Base-by-base conservation (phyloP, 306 rosid genomes). In the Begonia masoniana region DNA sequence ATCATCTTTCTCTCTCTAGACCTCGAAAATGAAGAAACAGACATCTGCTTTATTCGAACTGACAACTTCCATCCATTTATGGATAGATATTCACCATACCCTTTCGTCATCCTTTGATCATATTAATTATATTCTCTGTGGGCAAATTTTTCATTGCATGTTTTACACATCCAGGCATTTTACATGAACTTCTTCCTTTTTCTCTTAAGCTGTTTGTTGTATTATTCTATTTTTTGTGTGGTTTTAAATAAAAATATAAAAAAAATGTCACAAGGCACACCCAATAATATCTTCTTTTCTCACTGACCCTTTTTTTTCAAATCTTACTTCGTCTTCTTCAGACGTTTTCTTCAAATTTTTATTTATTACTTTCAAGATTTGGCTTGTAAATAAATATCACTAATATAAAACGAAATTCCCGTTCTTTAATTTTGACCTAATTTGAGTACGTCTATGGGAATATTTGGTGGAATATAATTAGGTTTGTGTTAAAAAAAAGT, bases 61-160 rank as follows among this genome's bases (percentile, higher is more conserved):
- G 13, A 15, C 19, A 10, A 36, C 56, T 41, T 50, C 57, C 3
- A 15, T 50, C 41, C 64, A 60, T 60, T 35, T 35, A 17, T 24
- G 50, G 64, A 39, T 49, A 60, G 39, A 36, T 41, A 47, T 60
- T 54, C 50, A 51, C 13, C 36, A 48, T 39, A 45, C 39, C 46
- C 64, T 60, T 50, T 60, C 64, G 64, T 60, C 64, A 60, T 60
- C 10, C 13, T 3, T 45, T 10, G 49, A 45, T 45, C 9, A 3
- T 12, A 45, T n/a, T 45, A 45, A 31, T 31, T 31, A 45, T 45
- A 45, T 45, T 45, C 49, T 10, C 13, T 2, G 15, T 6, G 15
- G 15, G 14, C 13, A 45, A 45, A 14, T 3, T 45, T 45, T 45
- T 45, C 49, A 3, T n/a, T 45, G 49, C 49, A 0, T 10, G 15